Evolutionary conservation across 805 yeast species (phyloP).

Genomic region (Cyberlindnera euphorbiae): DNA sequence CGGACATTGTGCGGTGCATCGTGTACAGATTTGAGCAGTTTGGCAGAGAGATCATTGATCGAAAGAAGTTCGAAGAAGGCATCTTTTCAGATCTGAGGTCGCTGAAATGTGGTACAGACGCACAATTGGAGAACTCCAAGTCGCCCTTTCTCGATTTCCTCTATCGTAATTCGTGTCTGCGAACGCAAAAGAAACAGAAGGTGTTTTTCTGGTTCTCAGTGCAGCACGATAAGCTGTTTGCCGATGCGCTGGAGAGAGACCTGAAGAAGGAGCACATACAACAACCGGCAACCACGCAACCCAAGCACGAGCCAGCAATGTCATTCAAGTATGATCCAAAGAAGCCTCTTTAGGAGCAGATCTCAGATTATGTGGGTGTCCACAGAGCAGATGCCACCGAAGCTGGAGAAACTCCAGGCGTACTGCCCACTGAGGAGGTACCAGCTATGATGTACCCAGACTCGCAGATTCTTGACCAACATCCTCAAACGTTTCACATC

Average conservation of each 20-base stretch:
- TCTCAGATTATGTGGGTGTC: slow-evolving; percentile 37
- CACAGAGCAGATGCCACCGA: slow-evolving; percentile 15
- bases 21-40: slow-evolving; percentile 85
- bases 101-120: slow-evolving; percentile 81
- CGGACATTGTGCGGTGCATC: slow-evolving; percentile 91
- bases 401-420: neutral
- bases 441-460: neutral
- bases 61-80: slow-evolving; percentile 96
- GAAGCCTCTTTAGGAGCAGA: slow-evolving; percentile 49
- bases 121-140: slow-evolving; percentile 81
- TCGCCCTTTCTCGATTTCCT: slow-evolving; percentile 80
- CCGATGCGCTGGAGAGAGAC: slow-evolving; percentile 92
- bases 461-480: too few relatives aligned
- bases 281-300: slow-evolving; percentile 66
- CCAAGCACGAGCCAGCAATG: slow-evolving; percentile 73
- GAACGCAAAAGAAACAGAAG: slow-evolving; percentile 95
- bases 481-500: slow-evolving; percentile 17
- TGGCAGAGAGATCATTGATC: slow-evolving; percentile 78
- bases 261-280: slow-evolving; percentile 65
- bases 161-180: slow-evolving; percentile 77
- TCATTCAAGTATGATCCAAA: slow-evolving; percentile 64
- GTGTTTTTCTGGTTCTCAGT: slow-evolving; percentile 97
- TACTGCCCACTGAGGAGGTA: neutral
- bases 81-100: slow-evolving; percentile 86
- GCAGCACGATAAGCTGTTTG: slow-evolving; percentile 86